phyloP scores from a whole-genome alignment of 1,284 basidiomycete species.

The Termitomyces sp. region DNA sequence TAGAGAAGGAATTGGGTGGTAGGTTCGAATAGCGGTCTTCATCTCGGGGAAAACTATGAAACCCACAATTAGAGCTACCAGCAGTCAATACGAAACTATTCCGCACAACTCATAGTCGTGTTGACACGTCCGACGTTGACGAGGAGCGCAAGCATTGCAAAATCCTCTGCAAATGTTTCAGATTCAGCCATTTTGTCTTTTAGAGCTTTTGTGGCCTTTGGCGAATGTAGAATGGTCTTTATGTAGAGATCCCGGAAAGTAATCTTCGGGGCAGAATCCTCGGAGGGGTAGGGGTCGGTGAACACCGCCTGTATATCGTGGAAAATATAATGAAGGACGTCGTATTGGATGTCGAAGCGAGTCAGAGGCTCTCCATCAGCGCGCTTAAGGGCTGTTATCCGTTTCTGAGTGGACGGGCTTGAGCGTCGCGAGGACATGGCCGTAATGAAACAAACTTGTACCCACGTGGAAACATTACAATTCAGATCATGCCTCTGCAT shows the following conservation, averaged over 20 bases:
- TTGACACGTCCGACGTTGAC: conserved; percentile 81
- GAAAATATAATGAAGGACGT: conserved; percentile 69
- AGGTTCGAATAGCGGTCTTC: conserved; percentile 77
- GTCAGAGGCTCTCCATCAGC: conserved; percentile 57
- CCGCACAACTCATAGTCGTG: conserved; percentile 81
- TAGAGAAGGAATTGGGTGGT: conserved; percentile 79
- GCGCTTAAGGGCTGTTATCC: conserved; percentile 44
- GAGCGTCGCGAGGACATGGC: conserved; percentile 27
- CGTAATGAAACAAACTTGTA: background rate
- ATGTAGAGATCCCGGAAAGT: conserved; percentile 77
- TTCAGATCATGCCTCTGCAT: background rate
- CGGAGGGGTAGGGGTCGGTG: conserved; percentile 52
- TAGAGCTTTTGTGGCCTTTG: conserved; percentile 51
- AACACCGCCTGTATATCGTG: conserved; percentile 55
- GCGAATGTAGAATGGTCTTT: conserved; percentile 62
- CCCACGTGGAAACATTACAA: conserved; percentile 3
- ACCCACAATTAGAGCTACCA: conserved; percentile 9
- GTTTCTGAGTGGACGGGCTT: conserved; percentile 29
- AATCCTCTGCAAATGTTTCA: conserved; percentile 65
- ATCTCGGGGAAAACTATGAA: conserved; percentile 69
- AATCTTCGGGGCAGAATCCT: conserved; percentile 38
- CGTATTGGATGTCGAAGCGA: conserved; percentile 69
- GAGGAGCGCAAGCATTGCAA: conserved; percentile 71
- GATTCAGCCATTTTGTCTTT: conserved; percentile 69
- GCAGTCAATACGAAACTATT: conserved; percentile 1